Evolutionary conservation across 1,284 basidiomycete species (phyloP).

Genomic region (Schizopora paradoxa): DNA sequence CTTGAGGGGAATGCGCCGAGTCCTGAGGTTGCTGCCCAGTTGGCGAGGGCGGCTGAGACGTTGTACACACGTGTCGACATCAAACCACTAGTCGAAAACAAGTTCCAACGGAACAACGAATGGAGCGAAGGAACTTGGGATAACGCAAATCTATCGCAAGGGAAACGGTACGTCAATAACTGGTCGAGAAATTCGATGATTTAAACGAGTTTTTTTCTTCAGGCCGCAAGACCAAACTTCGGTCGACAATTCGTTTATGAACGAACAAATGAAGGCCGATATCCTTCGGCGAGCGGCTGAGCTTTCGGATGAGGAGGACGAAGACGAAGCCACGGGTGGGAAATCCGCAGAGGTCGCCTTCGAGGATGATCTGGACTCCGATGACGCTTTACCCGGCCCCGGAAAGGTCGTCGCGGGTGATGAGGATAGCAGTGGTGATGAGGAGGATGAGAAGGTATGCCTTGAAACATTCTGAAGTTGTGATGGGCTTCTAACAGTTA

Average conservation of each 20-base stretch:
- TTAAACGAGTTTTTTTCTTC: slow-evolving; percentile 15
- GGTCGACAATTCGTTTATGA: slow-evolving; percentile 53
- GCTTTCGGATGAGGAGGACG: slow-evolving; percentile 62
- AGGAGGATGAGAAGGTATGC: slow-evolving; percentile 32
- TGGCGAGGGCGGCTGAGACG: slow-evolving; percentile 19
- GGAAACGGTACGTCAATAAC: too few relatives aligned
- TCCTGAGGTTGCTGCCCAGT: slow-evolving; percentile 30
- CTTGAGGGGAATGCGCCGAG: slow-evolving; percentile 62
- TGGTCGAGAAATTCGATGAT: too few relatives aligned
- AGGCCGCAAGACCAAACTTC: slow-evolving; percentile 40
- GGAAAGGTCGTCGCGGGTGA: slow-evolving; percentile 47
- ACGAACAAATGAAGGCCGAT: slow-evolving; percentile 72
- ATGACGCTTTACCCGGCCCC: slow-evolving; percentile 21
- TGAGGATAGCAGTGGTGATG: slow-evolving; percentile 38
- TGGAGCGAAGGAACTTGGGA: slow-evolving; percentile 64
- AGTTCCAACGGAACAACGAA: slow-evolving; percentile 21
- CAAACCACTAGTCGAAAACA: background rate
- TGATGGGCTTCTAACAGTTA: background rate
- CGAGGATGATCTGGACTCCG: slow-evolving; percentile 47
- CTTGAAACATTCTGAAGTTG: too few relatives aligned
- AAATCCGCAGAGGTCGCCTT: slow-evolving; percentile 33
- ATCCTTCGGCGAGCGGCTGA: slow-evolving; percentile 74
- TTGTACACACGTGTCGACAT: slow-evolving; percentile 19
- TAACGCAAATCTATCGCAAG: slow-evolving; percentile 23
- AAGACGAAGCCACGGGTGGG: slow-evolving; percentile 33